Percentiles rank a stretch among this genome's conserved stretches.
phyloP scores from a whole-genome alignment of 2,329 filamentous ascomycete genomes.

The Fusarium beomiforme region DNA sequence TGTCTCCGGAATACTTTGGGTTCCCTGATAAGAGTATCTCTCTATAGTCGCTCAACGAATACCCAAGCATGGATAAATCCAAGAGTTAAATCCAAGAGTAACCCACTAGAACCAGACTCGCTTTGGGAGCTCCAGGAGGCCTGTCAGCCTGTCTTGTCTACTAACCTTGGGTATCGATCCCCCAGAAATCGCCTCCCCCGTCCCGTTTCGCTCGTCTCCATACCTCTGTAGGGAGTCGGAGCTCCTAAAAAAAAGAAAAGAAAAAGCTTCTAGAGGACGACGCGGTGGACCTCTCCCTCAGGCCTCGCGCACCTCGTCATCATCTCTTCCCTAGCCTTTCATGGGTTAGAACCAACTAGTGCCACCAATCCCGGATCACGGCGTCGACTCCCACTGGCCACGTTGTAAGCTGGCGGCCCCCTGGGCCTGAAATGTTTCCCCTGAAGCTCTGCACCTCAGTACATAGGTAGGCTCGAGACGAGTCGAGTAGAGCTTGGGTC shows the following conservation, averaged over 20 bases:
- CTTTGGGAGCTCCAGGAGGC: constrained; percentile 11
- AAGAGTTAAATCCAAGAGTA: too few relatives aligned
- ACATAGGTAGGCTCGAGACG: background rate
- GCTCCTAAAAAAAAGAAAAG: constrained; percentile 29
- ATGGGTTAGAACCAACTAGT: constrained; percentile 11
- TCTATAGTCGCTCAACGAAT: constrained; percentile 5
- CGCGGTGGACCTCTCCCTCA: constrained; percentile 8
- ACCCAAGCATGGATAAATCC: background rate
- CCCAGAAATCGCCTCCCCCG: constrained; percentile 25
- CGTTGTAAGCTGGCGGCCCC: constrained; percentile 26
- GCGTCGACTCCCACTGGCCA: constrained; percentile 40
- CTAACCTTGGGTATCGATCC: too few relatives aligned
- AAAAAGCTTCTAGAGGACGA: constrained; percentile 36
- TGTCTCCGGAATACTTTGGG: background rate
- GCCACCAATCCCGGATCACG: constrained; percentile 37
- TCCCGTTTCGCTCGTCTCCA: constrained; percentile 1
- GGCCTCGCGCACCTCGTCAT: constrained; percentile 8
- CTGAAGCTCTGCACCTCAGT: background rate
- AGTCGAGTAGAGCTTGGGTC: constrained; percentile 14
- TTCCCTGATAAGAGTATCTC: background rate
- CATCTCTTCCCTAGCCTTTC: constrained; percentile 15
- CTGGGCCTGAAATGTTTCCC: constrained; percentile 24
- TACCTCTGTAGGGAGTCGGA: constrained; percentile 12
- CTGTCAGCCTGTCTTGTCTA: background rate
- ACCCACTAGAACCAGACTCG: too few relatives aligned